phyloP scores from a whole-genome alignment of 139 green algal species.

The Auxenochlorella protothecoides region DNA sequence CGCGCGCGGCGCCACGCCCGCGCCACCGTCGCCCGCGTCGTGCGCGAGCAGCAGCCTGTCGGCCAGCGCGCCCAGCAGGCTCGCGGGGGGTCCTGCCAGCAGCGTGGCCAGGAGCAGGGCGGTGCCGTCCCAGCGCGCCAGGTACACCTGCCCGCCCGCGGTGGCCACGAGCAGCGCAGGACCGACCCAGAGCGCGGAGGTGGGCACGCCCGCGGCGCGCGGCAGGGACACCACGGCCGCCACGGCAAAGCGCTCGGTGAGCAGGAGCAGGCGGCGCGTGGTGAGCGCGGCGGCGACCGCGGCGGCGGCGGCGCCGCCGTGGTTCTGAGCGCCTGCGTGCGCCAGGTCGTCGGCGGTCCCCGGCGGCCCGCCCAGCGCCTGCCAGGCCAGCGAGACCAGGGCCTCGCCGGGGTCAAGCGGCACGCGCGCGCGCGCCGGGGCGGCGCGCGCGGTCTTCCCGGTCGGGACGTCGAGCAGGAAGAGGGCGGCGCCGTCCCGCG shows the following conservation, averaged over 20 bases:
- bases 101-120: conserved; percentile 27
- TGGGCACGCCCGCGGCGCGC: conserved; percentile 7
- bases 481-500: not conserved
- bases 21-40: not conserved
- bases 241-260: conserved; percentile 22
- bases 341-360: conserved; percentile 3
- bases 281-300: conserved; percentile 29
- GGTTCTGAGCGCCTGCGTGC: conserved; percentile 10
- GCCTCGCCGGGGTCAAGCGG: conserved; percentile 17
- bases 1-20: too few relatives aligned
- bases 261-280: conserved; percentile 25
- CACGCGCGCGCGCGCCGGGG: not conserved
- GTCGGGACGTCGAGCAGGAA: not conserved
- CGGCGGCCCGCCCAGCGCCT: conserved; percentile 23
- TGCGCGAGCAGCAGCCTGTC: conserved; percentile 35
- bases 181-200: conserved; percentile 35
- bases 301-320: not conserved
- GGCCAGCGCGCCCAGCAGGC: conserved; percentile 30
- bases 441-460: not conserved
- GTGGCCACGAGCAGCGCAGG: conserved; percentile 37
- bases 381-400: conserved; percentile 41
- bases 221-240: conserved; percentile 8
- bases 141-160: conserved; percentile 17
- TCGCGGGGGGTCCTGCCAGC: conserved; percentile 9
- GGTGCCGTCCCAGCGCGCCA: conserved; percentile 20